These are phyloP conservation scores for Irpex lacteus DNA, from an alignment of 1,284 basidiomycete genomes.

Conservation along the genomic window DNA sequence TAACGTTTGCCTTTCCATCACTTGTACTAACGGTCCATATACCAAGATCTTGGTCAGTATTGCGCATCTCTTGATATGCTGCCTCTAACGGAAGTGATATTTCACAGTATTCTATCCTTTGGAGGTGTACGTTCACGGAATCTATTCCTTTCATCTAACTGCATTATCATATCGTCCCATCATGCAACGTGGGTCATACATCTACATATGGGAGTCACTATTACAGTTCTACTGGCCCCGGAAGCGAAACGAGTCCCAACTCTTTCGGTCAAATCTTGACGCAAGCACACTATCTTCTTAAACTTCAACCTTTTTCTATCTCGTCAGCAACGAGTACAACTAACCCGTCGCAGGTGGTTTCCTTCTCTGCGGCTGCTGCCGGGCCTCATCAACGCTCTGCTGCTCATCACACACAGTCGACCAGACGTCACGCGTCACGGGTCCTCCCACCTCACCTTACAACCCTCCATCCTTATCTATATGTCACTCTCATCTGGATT, in stretches of 20 bases:
- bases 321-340: neutral
- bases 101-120: slow-evolving; percentile 6
- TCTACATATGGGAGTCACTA: neutral
- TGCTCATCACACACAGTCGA: too few species aligned
- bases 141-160: neutral
- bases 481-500: too few species aligned
- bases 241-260: too few species aligned
- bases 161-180: neutral
- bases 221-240: neutral
- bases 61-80: neutral
- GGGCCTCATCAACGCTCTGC: too few species aligned
- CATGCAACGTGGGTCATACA: neutral
- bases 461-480: too few species aligned
- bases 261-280: too few species aligned
- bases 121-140: neutral
- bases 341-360: too few species aligned
- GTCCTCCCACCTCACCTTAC: too few species aligned
- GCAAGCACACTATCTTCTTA: too few species aligned
- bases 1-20: neutral
- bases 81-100: neutral
- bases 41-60: slow-evolving; percentile 5
- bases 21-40: slow-evolving; percentile 3
- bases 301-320: neutral
- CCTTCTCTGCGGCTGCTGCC: too few species aligned
- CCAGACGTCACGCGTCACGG: too few species aligned